Conservation (phyloP, 1,284 basidiomycete species). For the Fomitopsis betulina region DNA sequence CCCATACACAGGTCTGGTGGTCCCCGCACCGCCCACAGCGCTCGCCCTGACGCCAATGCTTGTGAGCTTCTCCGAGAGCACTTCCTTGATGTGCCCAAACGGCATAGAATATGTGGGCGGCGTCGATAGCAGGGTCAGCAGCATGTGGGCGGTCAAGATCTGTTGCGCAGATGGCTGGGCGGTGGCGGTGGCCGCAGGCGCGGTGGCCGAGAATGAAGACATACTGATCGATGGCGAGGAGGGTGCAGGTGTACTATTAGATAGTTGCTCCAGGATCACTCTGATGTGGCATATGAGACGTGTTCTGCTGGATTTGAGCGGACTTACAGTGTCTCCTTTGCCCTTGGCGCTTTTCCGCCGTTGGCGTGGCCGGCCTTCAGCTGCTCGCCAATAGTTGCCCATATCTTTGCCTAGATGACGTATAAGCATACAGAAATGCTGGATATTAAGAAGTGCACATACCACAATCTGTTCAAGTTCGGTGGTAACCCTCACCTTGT, state of each 20-base stretch:
- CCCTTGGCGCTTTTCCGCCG: conserved; percentile 36
- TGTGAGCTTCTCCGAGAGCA: conserved; percentile 39
- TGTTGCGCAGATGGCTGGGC: conserved; percentile 62
- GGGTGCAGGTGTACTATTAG: conserved; percentile 27
- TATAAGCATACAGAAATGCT: not conserved
- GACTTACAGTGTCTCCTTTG: conserved; percentile 64
- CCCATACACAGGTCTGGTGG: conserved; percentile 54
- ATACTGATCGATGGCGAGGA: conserved; percentile 42
- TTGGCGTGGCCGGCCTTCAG: conserved; percentile 51
- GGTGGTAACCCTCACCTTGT: conserved; percentile 40
- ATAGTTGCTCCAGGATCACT: conserved; percentile 45
- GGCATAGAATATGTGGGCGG: conserved; percentile 52
- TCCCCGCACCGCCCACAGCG: conserved; percentile 32
- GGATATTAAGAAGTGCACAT: conserved; percentile 20
- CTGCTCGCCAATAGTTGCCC: conserved; percentile 58
- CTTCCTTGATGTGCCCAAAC: conserved; percentile 57
- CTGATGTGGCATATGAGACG: conserved; percentile 28
- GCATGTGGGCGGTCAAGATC: conserved; percentile 61
- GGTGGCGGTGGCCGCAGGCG: conserved; percentile 35
- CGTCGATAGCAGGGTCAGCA: conserved; percentile 49
- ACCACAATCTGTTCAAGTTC: conserved; percentile 62
- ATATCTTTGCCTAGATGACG: conserved; percentile 53
- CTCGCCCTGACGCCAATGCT: conserved; percentile 27
- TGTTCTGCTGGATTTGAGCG: conserved; percentile 10
- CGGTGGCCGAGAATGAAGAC: conserved; percentile 36